Percentiles rank a stretch among this genome's conserved stretches.
phyloP scores from a whole-genome alignment of 2,329 filamentous ascomycete genomes.

The Penicillium sp. region DNA sequence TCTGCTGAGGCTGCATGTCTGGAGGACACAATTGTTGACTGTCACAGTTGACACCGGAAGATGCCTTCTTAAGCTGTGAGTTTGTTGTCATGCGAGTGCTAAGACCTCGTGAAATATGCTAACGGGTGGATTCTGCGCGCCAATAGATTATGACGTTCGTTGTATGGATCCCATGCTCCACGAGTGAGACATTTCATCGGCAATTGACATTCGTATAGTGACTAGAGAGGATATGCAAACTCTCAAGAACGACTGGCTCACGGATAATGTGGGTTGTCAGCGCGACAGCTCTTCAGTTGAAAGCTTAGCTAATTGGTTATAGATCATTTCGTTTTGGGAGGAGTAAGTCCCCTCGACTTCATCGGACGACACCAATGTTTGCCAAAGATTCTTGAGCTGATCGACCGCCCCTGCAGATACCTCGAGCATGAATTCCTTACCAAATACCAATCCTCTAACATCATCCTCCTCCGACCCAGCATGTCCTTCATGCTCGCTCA shows the following conservation, averaged over 20 bases:
- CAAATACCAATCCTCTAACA: slow-evolving; percentile 78
- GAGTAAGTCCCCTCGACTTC: slow-evolving; percentile 60
- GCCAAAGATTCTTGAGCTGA: background rate
- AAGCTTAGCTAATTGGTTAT: slow-evolving; percentile 27
- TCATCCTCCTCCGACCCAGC: slow-evolving; percentile 85
- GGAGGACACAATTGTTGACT: slow-evolving; percentile 18
- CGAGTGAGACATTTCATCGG: background rate
- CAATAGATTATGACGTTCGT: slow-evolving; percentile 63
- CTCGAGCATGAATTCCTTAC: slow-evolving; percentile 86
- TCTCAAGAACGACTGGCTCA: slow-evolving; percentile 91
- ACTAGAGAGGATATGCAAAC: slow-evolving; percentile 87
- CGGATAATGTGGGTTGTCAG: slow-evolving; percentile 73
- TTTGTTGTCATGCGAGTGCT: slow-evolving; percentile 18
- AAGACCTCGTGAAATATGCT: slow-evolving; percentile 5
- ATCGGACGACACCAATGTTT: background rate
- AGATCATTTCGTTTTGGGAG: slow-evolving; percentile 98
- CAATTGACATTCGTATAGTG: slow-evolving; percentile 54
- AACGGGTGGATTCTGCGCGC: slow-evolving; percentile 8
- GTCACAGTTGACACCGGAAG: slow-evolving; percentile 58
- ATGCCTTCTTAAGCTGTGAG: slow-evolving; percentile 71
- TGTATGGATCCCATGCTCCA: slow-evolving; percentile 46
- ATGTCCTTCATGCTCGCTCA: slow-evolving; percentile 93
- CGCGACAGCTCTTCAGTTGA: slow-evolving; percentile 1
- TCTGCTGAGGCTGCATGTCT: slow-evolving; percentile 7
- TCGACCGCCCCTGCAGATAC: slow-evolving; percentile 52